These are phyloP conservation scores for Trypanosoma grayi DNA, from an alignment of 208 protist species.

Conservation along the genomic window DNA sequence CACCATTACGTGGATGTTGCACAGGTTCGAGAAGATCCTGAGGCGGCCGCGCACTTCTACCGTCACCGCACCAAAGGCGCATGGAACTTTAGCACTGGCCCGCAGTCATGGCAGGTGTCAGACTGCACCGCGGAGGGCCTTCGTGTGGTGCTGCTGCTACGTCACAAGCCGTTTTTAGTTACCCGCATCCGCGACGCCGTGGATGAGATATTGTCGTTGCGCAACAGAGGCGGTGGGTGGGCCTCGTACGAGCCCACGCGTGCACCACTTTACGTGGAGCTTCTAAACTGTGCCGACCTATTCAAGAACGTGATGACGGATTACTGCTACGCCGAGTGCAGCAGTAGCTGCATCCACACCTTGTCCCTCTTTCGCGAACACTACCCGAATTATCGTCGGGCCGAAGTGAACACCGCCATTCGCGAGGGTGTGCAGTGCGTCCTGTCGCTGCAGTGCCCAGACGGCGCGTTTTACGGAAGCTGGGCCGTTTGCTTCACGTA, in stretches of 20 bases:
- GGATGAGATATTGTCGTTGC: conserved; percentile 94
- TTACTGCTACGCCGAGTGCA: conserved; percentile 97
- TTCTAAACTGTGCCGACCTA: conserved; percentile 94
- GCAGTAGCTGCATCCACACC: conserved; percentile 93
- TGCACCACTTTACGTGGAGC: conserved; percentile 87
- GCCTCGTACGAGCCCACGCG: conserved; percentile 95
- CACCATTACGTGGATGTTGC: conserved; percentile 92
- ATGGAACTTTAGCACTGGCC: conserved; percentile 97
- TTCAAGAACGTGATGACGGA: conserved; percentile 98
- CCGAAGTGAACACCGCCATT: conserved; percentile 89
- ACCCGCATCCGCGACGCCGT: conserved; percentile 82
- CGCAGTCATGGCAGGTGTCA: conserved; percentile 96
- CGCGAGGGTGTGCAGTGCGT: conserved; percentile 87
- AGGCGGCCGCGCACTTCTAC: conserved; percentile 82
- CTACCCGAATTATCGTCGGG: conserved; percentile 86
- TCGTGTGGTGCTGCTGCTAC: conserved; percentile 85
- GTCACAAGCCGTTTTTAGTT: conserved; percentile 49
- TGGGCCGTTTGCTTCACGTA: conserved; percentile 99
- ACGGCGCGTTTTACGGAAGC: conserved; percentile 94
- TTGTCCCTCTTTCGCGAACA: conserved; percentile 89
- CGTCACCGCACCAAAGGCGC: conserved; percentile 94
- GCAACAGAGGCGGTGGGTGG: conserved; percentile 92
- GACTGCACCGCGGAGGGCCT: conserved; percentile 97
- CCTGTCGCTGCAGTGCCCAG: conserved; percentile 81
- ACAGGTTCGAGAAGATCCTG: conserved; percentile 92